phyloP scores from a whole-genome alignment of 805 yeast genomes.

The Spathaspora gorwiae region DNA sequence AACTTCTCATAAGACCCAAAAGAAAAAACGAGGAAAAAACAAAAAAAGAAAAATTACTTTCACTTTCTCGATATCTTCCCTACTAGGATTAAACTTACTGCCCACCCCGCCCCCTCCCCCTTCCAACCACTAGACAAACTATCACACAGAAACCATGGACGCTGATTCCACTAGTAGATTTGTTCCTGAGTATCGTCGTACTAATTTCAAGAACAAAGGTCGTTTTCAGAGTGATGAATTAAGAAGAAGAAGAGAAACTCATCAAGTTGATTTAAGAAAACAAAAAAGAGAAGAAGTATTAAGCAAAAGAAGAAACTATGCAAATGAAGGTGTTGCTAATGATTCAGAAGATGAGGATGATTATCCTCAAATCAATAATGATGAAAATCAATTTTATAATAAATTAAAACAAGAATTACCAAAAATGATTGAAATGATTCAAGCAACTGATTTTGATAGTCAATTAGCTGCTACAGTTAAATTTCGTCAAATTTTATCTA shows the following conservation, averaged over 20 bases:
- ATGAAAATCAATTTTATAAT: slow-evolving; percentile 37
- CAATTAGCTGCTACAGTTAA: slow-evolving; percentile 87
- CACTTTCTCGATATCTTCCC: no score
- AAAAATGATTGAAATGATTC: slow-evolving; percentile 74
- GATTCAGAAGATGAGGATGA: slow-evolving; percentile 41
- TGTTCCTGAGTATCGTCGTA: slow-evolving; percentile 96
- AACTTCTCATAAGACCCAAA: no score
- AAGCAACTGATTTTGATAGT: slow-evolving; percentile 67
- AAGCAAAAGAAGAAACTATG: slow-evolving; percentile 86
- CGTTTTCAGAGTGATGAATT: slow-evolving; percentile 93
- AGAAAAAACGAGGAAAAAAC: neutral
- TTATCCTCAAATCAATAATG: slow-evolving; percentile 42
- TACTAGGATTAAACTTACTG: no score
- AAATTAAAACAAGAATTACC: slow-evolving; percentile 65
- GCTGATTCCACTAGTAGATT: slow-evolving; percentile 74
- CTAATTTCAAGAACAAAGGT: slow-evolving; percentile 91
- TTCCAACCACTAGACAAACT: neutral
- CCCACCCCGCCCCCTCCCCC: no score
- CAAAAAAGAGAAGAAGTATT: slow-evolving; percentile 93
- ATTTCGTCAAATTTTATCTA: slow-evolving; percentile 87
- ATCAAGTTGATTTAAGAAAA: slow-evolving; percentile 93
- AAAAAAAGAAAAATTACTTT: neutral
- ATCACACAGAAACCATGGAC: slow-evolving; percentile 47
- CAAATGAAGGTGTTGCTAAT: slow-evolving; percentile 26
- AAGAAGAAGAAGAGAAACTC: slow-evolving; percentile 96